Evolutionary conservation across 768 basidiomycete species (phyloP).

Genomic region (Phylloporus arenicola): DNA sequence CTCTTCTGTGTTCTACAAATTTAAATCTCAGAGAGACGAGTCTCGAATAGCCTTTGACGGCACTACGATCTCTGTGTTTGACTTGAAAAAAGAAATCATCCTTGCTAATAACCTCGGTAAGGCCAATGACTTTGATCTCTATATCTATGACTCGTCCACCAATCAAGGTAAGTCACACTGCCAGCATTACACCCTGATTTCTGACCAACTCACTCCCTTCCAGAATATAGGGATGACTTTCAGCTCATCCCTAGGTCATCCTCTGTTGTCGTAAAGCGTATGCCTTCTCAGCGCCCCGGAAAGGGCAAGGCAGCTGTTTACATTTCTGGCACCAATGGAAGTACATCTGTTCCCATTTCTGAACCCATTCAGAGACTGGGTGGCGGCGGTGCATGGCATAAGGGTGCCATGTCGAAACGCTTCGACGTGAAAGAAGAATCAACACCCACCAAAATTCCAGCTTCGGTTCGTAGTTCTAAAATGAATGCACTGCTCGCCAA

Average conservation of each 20-base stretch:
- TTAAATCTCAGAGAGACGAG: constrained; percentile 92
- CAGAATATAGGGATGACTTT: constrained; percentile 91
- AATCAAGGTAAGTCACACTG: constrained; percentile 70
- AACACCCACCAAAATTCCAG: constrained; percentile 19
- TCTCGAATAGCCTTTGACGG: constrained; percentile 96
- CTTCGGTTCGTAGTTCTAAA: constrained; percentile 31
- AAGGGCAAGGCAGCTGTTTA: constrained; percentile 81
- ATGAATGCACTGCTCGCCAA: constrained; percentile 16
- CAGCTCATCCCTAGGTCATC: constrained; percentile 91
- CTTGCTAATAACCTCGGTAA: constrained; percentile 93
- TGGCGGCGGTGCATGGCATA: constrained; percentile 50
- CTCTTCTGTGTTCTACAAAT: constrained; percentile 97
- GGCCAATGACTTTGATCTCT: constrained; percentile 95
- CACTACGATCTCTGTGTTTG: constrained; percentile 97
- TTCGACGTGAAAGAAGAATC: constrained; percentile 82
- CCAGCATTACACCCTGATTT: background rate
- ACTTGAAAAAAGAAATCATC: constrained; percentile 98
- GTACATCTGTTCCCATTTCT: constrained; percentile 41
- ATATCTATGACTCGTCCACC: constrained; percentile 75
- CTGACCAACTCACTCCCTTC: background rate
- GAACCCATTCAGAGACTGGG: constrained; percentile 40
- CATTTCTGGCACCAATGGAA: constrained; percentile 44
- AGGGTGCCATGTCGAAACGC: constrained; percentile 77
- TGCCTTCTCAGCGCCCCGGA: constrained; percentile 76
- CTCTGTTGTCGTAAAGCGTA: constrained; percentile 87